Evolutionary conservation across 495 filamentous ascomycete species (phyloP).

Genomic region (Annulohypoxylon nitens): DNA sequence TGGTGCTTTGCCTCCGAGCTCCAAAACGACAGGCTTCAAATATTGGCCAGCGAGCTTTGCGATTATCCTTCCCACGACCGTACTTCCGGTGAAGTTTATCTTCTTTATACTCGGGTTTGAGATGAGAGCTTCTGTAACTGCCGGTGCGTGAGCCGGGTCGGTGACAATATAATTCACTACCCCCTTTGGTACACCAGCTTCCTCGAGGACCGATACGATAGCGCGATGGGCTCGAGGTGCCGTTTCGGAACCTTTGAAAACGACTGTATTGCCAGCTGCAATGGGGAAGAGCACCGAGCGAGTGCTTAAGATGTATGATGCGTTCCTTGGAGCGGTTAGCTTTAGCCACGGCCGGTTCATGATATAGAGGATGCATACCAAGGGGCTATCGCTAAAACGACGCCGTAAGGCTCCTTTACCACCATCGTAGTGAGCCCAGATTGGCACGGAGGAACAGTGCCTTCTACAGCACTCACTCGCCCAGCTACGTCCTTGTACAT

Average conservation of each 20-base stretch:
- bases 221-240: constrained; percentile 81
- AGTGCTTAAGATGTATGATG: constrained; percentile 75
- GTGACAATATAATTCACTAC: constrained; percentile 71
- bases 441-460: constrained; percentile 68
- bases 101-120: constrained; percentile 68
- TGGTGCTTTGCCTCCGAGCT: constrained; percentile 76
- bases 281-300: constrained; percentile 80
- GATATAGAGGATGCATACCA: constrained; percentile 66
- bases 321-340: constrained; percentile 70
- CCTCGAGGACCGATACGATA: constrained; percentile 74
- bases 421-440: constrained; percentile 74
- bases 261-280: constrained; percentile 81
- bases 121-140: constrained; percentile 70
- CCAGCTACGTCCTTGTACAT: constrained; percentile 79
- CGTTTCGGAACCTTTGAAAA: constrained; percentile 83
- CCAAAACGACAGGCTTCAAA: constrained; percentile 77
- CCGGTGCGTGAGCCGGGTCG: constrained; percentile 63
- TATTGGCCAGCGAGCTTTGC: constrained; percentile 68
- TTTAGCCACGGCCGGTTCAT: constrained; percentile 26
- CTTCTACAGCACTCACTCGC: constrained; percentile 70
- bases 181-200: constrained; percentile 77
- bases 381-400: constrained; percentile 84
- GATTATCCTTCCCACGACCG: constrained; percentile 69
- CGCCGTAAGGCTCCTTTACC: constrained; percentile 85
- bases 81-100: constrained; percentile 77